Evolutionary conservation across 2,329 filamentous ascomycete genomes (phyloP), one percentile per base, ranked within the genome.

Genomic region (Colletotrichum tamarilloi): DNA sequence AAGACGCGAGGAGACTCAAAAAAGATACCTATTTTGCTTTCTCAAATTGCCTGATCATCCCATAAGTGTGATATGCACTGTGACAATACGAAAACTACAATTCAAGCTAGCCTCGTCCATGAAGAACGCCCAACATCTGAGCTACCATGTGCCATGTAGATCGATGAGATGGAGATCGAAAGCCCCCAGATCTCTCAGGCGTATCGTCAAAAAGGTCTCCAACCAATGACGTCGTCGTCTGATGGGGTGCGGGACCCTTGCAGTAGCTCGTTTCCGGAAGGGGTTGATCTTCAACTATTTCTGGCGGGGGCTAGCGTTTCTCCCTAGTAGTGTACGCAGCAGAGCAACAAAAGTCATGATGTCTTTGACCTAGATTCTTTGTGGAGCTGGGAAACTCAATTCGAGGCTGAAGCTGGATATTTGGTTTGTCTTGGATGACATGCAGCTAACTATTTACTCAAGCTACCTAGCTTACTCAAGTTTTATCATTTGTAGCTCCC

Each of bases 191-290:
- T 38, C 24, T 30, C 14, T 19, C 16, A 12, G 32, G 14, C n/a
- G 38, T 22, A 24, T 22, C 32, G 32, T 26, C 6, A 9, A 52
- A 67, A 38, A 35, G 4, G 11, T 49, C 32, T 24, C 52, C 52
- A 59, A 55, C 72, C 64, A 68, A 74, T 74, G 73, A 74, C 73
- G 69, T 75, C 70, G 66, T 60, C 56, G 28, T 53, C 38, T 35
- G 14, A 30, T 56, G 55, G 32, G 32, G 32, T 35, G 46, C 38
- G 24, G 32, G 16, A 63, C 24, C 32, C 24, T 38, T 19, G 24
- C 11, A 57, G 19, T 55, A 49, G 42, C 42, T 32, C 22, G 9
- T 62, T 49, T 62, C 59, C 26, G 38, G 26, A n/a, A 16, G 14
- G 12, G 12, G 42, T 19, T 19, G 42, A 22, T 49, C 38, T 42